phyloP scores from a whole-genome alignment of 176 grass and related monocot genomes.

The Calamus simplicifolius region DNA sequence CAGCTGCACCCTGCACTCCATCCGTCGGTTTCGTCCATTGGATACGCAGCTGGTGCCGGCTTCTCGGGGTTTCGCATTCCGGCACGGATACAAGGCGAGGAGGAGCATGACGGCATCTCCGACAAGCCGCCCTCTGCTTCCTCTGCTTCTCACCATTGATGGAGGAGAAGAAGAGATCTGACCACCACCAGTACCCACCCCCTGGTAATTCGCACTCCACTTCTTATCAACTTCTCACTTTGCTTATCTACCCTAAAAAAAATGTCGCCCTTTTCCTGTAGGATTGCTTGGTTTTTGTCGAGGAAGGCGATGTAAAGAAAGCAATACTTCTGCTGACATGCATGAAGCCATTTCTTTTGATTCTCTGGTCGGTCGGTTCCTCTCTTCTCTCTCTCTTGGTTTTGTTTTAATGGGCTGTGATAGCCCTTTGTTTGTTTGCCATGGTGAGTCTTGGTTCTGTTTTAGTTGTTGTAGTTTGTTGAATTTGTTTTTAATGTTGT shows the following conservation, averaged over 20 bases:
- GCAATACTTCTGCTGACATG: background rate
- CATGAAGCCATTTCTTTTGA: constrained; percentile 13
- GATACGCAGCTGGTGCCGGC: constrained; percentile 42
- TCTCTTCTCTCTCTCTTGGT: constrained; percentile 33
- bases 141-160: constrained; percentile 70
- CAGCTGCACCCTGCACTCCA: constrained; percentile 38
- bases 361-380: constrained; percentile 34
- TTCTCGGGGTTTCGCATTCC: constrained; percentile 85
- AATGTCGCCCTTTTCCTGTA: constrained; percentile 9
- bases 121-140: constrained; percentile 60
- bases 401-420: constrained; percentile 38
- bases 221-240: background rate
- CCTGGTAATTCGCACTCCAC: background rate
- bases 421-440: constrained; percentile 12
- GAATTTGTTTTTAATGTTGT: constrained; percentile 12
- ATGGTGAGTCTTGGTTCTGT: background rate
- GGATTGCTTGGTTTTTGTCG: constrained; percentile 20
- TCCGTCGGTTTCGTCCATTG: constrained; percentile 45
- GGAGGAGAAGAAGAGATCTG: constrained; percentile 27
- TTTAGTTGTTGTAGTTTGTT: constrained; percentile 30
- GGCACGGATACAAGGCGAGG: constrained; percentile 84
- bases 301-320: constrained; percentile 1
- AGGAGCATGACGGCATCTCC: constrained; percentile 64
- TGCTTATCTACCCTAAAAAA: background rate
- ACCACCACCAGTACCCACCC: constrained; percentile 8